Base-by-base conservation (phyloP, 2,329 filamentous ascomycete genomes). In the Coccinonectria pachysandricola region DNA sequence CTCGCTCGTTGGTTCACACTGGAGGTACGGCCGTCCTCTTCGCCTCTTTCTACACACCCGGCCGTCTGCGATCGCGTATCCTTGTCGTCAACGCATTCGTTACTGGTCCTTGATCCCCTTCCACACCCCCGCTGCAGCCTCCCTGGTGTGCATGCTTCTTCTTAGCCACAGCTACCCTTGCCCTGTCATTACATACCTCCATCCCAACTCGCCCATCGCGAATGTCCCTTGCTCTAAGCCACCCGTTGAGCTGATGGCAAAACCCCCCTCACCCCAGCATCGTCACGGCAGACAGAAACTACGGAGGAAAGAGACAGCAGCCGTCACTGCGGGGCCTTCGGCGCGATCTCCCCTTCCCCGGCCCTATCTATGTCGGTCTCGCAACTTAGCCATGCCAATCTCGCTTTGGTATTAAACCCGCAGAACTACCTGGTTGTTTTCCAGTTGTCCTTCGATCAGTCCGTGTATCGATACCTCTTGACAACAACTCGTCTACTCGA, bases 61-160 rank as follows among this genome's bases (percentile, higher is more conserved):
- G 35, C 36, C 28, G 29, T 36, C 26, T 39, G 39, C 34, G 30
- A 43, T 43, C 37, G 27, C 31, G 35, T 40, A 43, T 37, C 42
- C 38, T 38, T 26, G 36, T 18, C 25, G 28, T 34, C 31, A 34
- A 36, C 26, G 23, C 32, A 27, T 34, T 39, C 33, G 28, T 24
- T 19, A 27, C 24, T 35, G 30, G 36, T 32, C 37, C 32, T 31
- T 40, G 37, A 45, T 45, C 40, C 43, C 39, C 38, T n/a, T n/a
- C n/a, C n/a, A n/a, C 44, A 41, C 43, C 31, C 27, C 32, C 36
- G 27, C 19, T 23, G 26, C 30, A 27, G 26, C 29, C 27, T 27
- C 28, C 37, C 30, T 39, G 40, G 31, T 39, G 34, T 34, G 31
- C 27, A 28, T 36, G 42, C 28, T 36, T 37, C 31, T 38, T 35